A percentile compares a stretch with the other conserved stretches of the same genome.
These are phyloP conservation scores for Microdochium nivale DNA, from an alignment of 2,329 filamentous ascomycete genomes.

Conservation along the genomic window DNA sequence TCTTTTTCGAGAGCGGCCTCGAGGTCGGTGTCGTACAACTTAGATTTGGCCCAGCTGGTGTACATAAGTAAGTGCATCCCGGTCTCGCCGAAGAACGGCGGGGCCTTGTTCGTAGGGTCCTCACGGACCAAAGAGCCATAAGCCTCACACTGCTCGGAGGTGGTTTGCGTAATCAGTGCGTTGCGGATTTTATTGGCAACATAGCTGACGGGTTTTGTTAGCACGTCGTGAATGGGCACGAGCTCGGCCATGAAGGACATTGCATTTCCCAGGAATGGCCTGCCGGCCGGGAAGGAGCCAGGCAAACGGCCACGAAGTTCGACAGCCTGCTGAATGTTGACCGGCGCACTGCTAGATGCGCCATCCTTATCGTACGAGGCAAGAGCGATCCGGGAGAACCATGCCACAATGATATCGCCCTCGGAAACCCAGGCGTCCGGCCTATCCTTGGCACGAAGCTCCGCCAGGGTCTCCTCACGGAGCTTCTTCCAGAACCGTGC, in stretches of 20 bases:
- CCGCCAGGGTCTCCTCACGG: conserved; percentile 14
- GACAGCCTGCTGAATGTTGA: conserved; percentile 23
- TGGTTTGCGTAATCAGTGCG: conserved; percentile 20
- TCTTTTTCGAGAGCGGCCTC: conserved; percentile 10
- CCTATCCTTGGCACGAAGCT: conserved; percentile 9
- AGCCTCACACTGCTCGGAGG: conserved; percentile 24
- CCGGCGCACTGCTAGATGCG: conserved; percentile 10
- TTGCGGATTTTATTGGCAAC: conserved; percentile 16
- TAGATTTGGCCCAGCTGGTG: conserved; percentile 23
- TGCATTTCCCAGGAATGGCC: conserved; percentile 20
- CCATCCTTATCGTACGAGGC: conserved; percentile 5
- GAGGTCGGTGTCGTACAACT: conserved; percentile 18
- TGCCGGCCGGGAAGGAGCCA: conserved; percentile 10
- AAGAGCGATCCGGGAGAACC: conserved; percentile 21
- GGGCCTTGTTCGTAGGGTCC: conserved; percentile 12
- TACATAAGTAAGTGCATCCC: conserved; percentile 21
- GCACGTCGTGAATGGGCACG: conserved; percentile 12
- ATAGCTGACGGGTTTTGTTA: conserved; percentile 18
- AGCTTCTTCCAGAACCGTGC: conserved; percentile 14
- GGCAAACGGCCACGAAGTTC: conserved; percentile 16
- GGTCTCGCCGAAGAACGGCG: conserved; percentile 20
- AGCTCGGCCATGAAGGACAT: conserved; percentile 16
- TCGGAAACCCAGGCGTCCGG: conserved; percentile 17
- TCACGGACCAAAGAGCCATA: conserved; percentile 17
- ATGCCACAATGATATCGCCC: conserved; percentile 27